Percentiles rank a stretch among this genome's conserved stretches.
These are phyloP conservation scores for Clarireedia homoeocarpa DNA, from an alignment of 2,329 filamentous ascomycete genomes.

Conservation along the genomic window DNA sequence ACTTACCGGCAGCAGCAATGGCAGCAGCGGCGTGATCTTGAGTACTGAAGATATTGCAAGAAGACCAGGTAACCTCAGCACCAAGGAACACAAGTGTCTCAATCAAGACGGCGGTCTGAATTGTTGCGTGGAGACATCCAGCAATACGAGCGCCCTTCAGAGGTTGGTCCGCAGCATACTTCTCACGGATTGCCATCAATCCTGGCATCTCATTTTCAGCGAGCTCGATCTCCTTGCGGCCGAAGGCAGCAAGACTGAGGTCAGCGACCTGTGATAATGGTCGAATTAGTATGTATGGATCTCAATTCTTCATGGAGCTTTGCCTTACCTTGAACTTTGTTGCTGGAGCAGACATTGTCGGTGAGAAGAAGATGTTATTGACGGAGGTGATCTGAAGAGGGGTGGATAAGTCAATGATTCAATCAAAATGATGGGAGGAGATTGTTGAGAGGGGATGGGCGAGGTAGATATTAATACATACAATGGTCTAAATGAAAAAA, in stretches of 20 bases:
- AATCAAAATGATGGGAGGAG: neutral
- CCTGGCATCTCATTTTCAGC: conserved; percentile 96
- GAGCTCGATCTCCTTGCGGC: conserved; percentile 97
- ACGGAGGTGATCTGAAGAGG: conserved; percentile 2
- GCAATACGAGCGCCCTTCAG: conserved; percentile 92
- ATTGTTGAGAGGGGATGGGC: neutral
- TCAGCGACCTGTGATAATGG: conserved; percentile 68
- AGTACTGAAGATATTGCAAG: conserved; percentile 99
- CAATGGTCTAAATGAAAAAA: neutral
- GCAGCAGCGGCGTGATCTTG: conserved; percentile 96
- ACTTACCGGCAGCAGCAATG: conserved; percentile 62
- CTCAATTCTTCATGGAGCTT: neutral
- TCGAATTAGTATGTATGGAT: neutral
- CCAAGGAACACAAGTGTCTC: conserved; percentile 92
- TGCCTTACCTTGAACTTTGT: conserved; percentile 27
- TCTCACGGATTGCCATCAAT: conserved; percentile 88
- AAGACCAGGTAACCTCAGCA: conserved; percentile 97
- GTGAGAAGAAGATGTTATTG: conserved; percentile 15
- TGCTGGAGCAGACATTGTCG: conserved; percentile 30
- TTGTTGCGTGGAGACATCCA: conserved; percentile 56
- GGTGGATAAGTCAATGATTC: neutral
- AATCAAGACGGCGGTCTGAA: conserved; percentile 98
- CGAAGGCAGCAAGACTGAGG: conserved; percentile 94
- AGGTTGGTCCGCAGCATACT: conserved; percentile 90
- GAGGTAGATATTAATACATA: neutral